Base-by-base conservation (phyloP, 352 stramenopile species). In the Globisporangium alternatum region DNA sequence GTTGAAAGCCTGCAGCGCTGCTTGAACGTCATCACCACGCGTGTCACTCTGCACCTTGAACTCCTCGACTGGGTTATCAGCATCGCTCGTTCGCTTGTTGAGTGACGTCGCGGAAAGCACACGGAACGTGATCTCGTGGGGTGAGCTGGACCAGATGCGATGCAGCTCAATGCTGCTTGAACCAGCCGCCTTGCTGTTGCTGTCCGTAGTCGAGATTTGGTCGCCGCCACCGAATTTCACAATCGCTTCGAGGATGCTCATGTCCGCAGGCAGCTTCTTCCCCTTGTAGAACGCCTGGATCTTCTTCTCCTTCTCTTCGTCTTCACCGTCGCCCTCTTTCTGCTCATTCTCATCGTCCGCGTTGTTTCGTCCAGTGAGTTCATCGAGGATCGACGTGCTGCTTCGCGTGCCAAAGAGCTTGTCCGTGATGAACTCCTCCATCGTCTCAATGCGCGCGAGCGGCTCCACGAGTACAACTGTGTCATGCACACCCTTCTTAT, bases 381-480 rank as follows among this genome's bases (percentile, higher is more conserved):
- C 70, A 28, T 79, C 72, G 19, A 86, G 52, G 10, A 75, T 77
- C 5, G 70, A 77, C 22, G 70, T 56, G 33, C 44, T 59, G 9
- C 39, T 59, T 9, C 62, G 59, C 2, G 68, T 65, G 3, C 80
- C 81, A 66, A 90, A 89, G 4, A 91, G 54, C 54, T 89, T 86
- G 45, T 89, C 84, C 8, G 64, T 61, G 10, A 93, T 88, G 62
- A 91, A 93, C 35, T 87, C 80, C 53, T 93, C 81, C 55, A 93
- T 90, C 33, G 84, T 91, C 51, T 90, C 81, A 41, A 93, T 84
- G 15, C 84, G 72, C 21, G 84, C 84, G 35, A 93, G 75, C 15
- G 84, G 84, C 39, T 93, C 84, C 10, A 93, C 84, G 0, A 93
- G 63, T 53, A 93, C 84, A 31, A 93, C 76, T 0, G 84, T 89